Evolutionary conservation across 2,329 filamentous ascomycete genomes (phyloP).

Genomic region (Colletotrichum acutatum): DNA sequence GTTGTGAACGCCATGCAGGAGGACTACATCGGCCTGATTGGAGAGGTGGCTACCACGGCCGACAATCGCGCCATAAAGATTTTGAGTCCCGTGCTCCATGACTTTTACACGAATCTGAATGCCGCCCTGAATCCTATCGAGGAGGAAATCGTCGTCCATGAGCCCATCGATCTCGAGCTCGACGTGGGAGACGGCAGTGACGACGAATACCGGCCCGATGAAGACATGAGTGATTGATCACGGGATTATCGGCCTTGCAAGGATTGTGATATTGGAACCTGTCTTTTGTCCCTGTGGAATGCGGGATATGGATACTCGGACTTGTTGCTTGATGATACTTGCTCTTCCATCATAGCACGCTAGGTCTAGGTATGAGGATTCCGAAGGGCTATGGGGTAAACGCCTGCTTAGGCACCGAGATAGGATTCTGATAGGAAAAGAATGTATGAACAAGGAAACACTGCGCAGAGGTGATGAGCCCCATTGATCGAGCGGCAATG

Average conservation of each 20-base stretch:
- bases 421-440: background rate
- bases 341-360: background rate
- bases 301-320: background rate
- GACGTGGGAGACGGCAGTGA: background rate
- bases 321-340: background rate
- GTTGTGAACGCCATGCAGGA: slow-evolving; percentile 49
- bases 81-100: background rate
- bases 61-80: slow-evolving; percentile 13
- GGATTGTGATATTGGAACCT: background rate
- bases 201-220: background rate
- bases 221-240: background rate
- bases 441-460: background rate
- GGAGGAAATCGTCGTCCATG: background rate
- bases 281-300: background rate
- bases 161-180: background rate
- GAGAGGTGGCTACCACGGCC: slow-evolving; percentile 2
- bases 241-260: background rate
- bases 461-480: background rate
- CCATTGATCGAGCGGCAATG: background rate
- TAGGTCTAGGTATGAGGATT: background rate
- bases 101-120: slow-evolving; percentile 4
- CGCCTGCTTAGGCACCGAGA: background rate
- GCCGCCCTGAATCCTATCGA: background rate
- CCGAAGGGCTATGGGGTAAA: background rate
- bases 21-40: slow-evolving; percentile 36